Base-by-base conservation (phyloP, 768 basidiomycete species). In the Tricholoma saponaceum region DNA sequence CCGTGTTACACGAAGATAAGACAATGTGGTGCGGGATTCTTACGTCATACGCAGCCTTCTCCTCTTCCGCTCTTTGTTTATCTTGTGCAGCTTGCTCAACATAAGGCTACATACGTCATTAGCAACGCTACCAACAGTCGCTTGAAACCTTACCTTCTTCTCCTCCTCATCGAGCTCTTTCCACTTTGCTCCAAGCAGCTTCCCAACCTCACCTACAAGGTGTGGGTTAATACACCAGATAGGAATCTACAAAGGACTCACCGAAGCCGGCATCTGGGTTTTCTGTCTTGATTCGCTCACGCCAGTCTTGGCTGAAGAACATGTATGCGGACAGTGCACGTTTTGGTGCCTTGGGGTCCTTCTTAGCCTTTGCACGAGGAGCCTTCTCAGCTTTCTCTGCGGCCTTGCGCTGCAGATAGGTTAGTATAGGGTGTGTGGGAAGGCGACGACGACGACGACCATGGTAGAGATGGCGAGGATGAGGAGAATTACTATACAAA, bases 221-320 rank as follows among this genome's bases (percentile, higher is more conserved):
- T 18, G 37, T 10, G 28, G 18, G 58, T 39, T 39, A 62, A 25
- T 13, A 46, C 22, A 25, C 47, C 55, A 16, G 37, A 13, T 25
- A 12, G 12, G n/a, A 23, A 18, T 6, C 8, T 32, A 9, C 50
- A 18, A 33, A 70, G 32, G n/a, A 60, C 80, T 62, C 63, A 90
- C 95, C 95, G 68, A 98, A 98, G 56, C 88, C 82, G 26, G 92
- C 94, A 58, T 95, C 92, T 51, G 95, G 95, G 77, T 98, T 96
- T 77, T 97, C 94, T 57, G 83, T 69, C 86, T 95, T 96, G 82
- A 98, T 91, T 70, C 90, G 84, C 75, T 95, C 90, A 69, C 95
- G 84, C 91, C 92, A 90, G 73, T 94, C 95, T 72, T 95, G 91
- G 66, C 85, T 87, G 82, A 98, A 98, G 89, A 95, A 95, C 96